These are phyloP conservation scores for Daldinia caldariorum DNA, from an alignment of 495 filamentous ascomycete genomes.

Conservation along the genomic window DNA sequence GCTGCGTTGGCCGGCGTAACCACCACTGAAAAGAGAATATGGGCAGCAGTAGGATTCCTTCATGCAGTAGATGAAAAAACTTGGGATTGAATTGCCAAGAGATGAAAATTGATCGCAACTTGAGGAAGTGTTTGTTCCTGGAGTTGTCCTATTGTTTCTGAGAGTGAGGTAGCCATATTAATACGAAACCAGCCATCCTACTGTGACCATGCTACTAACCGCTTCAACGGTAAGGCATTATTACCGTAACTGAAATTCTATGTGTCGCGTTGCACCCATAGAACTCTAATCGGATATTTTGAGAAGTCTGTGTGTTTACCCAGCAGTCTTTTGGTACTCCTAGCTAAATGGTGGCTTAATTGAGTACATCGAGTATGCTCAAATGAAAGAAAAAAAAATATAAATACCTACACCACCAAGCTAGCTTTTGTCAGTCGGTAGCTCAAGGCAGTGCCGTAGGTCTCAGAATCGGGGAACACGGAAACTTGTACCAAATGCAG, in stretches of 20 bases:
- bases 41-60: conserved; percentile 24
- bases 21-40: conserved; percentile 36
- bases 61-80: conserved; percentile 21
- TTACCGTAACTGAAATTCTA: neutral
- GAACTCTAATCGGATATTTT: neutral
- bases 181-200: conserved; percentile 15
- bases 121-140: neutral
- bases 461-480: conserved; percentile 35
- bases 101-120: neutral
- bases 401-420: neutral
- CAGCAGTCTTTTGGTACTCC: neutral
- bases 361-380: neutral
- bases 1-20: conserved; percentile 37
- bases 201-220: neutral
- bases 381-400: neutral
- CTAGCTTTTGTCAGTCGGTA: conserved; percentile 24
- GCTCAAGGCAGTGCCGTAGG: conserved; percentile 20
- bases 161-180: conserved; percentile 14
- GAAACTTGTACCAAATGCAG: conserved; percentile 19
- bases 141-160: neutral
- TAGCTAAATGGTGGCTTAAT: neutral
- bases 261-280: neutral
- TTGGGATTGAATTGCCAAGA: conserved; percentile 11
- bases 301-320: neutral
- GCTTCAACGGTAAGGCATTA: neutral